These are phyloP conservation scores for Trichoderma guizhouense DNA, from an alignment of 2,329 filamentous ascomycete species.

Conservation along the genomic window DNA sequence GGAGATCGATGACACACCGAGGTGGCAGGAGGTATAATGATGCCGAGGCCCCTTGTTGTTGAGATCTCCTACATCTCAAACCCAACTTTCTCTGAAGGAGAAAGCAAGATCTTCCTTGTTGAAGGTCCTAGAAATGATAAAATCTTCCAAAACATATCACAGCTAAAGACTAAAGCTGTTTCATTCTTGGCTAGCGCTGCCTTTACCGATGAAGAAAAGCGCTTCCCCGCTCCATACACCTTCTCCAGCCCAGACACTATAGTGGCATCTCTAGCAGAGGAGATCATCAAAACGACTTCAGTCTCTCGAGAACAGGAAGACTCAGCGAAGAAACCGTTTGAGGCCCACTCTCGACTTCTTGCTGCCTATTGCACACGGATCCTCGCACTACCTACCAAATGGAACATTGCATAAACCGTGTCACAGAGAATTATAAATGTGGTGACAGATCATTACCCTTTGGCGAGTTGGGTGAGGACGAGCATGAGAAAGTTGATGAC, in stretches of 20 bases:
- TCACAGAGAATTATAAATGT: slow-evolving; percentile 64
- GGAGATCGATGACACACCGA: background rate
- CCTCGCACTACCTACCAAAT: slow-evolving; percentile 72
- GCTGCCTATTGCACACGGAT: slow-evolving; percentile 74
- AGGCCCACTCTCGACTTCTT: slow-evolving; percentile 68
- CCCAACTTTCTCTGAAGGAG: slow-evolving; percentile 30
- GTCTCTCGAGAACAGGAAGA: slow-evolving; percentile 67
- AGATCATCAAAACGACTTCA: slow-evolving; percentile 76
- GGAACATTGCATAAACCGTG: slow-evolving; percentile 67
- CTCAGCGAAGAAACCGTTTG: slow-evolving; percentile 64
- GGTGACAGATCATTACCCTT: slow-evolving; percentile 44
- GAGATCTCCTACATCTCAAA: slow-evolving; percentile 23
- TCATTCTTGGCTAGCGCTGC: slow-evolving; percentile 78
- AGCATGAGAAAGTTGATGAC: background rate
- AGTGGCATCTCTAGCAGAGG: slow-evolving; percentile 78
- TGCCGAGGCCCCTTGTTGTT: background rate
- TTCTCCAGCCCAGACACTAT: slow-evolving; percentile 78
- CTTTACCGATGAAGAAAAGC: slow-evolving; percentile 78
- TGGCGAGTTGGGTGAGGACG: too few species aligned
- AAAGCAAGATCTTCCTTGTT: slow-evolving; percentile 31
- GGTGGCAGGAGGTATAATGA: background rate
- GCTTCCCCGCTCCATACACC: slow-evolving; percentile 79
- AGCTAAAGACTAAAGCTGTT: slow-evolving; percentile 55
- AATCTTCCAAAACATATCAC: slow-evolving; percentile 37
- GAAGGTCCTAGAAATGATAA: slow-evolving; percentile 61